Conservation (phyloP, 2,329 filamentous ascomycete genomes). For the Teratosphaeria nubilosa region DNA sequence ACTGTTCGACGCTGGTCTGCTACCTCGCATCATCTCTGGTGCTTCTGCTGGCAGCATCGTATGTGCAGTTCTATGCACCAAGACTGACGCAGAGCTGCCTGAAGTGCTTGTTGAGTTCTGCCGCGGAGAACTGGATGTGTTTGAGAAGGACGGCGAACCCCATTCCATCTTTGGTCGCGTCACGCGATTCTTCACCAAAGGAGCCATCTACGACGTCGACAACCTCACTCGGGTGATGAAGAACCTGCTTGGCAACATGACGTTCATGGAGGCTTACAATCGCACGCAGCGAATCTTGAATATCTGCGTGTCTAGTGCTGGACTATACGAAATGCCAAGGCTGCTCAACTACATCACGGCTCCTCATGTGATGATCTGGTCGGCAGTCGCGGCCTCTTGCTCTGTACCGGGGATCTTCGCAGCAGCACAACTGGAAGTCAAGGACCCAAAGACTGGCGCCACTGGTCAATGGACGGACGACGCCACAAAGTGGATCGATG, state of each 20-base stretch:
- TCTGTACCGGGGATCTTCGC: background rate
- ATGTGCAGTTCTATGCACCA: conserved; percentile 64
- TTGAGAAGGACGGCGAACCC: conserved; percentile 51
- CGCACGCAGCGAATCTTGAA: conserved; percentile 80
- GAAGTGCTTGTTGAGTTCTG: conserved; percentile 71
- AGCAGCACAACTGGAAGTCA: conserved; percentile 57
- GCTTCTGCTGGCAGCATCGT: conserved; percentile 87
- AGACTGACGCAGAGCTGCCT: conserved; percentile 79
- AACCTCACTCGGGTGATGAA: conserved; percentile 76
- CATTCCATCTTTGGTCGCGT: conserved; percentile 60
- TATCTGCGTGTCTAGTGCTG: conserved; percentile 74
- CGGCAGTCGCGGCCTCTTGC: conserved; percentile 39
- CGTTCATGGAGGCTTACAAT: conserved; percentile 85
- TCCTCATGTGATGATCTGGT: conserved; percentile 83
- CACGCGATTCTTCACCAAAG: conserved; percentile 59
- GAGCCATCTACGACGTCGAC: conserved; percentile 63
- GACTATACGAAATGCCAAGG: conserved; percentile 67
- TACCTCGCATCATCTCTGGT: conserved; percentile 84
- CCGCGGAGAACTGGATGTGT: conserved; percentile 50
- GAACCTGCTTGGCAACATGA: conserved; percentile 71
- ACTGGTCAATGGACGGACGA: conserved; percentile 71
- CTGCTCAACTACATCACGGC: conserved; percentile 87
- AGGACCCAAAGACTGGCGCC: conserved; percentile 71
- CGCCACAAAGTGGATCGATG: conserved; percentile 82
- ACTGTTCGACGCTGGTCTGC: conserved; percentile 64